Base-by-base conservation (phyloP, 2,329 filamentous ascomycete species). In the Exophiala sp. region DNA sequence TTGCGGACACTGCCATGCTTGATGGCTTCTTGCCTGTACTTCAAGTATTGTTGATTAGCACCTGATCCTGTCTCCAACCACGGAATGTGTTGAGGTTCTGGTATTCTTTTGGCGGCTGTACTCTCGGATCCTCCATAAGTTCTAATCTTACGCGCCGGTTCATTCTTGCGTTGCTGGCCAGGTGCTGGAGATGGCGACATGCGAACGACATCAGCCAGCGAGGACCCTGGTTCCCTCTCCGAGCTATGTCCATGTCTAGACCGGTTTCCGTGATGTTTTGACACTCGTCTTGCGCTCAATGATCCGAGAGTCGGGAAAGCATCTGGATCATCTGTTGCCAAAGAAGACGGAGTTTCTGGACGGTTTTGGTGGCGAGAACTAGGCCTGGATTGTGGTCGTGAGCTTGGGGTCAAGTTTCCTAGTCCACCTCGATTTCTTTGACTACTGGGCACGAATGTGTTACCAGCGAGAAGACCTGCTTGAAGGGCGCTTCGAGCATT, bases 1-100 rank as follows among this genome's bases (percentile, higher is more conserved):
- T 97, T 99, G 59, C 94, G 84, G 68, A 96, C 82, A 63, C 91
- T 94, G 62, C 94, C 94, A 69, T 99, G 94, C 73, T 95, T 95
- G 70, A 99, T 96, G 54, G 94, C 94, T 72, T 97, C 92, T 66
- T 91, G 88, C 49, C 94, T 87, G 63, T 91, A 90, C 74, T 96
- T 96, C 63, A 99, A 82, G 69, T 99, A 99, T 20, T 90, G 87
- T 71, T 91, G 91, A 70, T 99, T 97, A 61, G 89, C 89, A 60
- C 83, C 84, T 49, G 92, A 86, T 18, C 94, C 94, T 2, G 94
- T 97, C 71, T 96, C 92, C 3, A 97, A 76, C 94, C 94, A 99
- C 0, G 94, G 94, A 43, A 99, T 90, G 64, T 96, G 88, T 67
- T 94, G 90, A 8, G 94, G 94, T 53, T 85, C 84, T 14, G 89